Evolutionary conservation across 1,284 basidiomycete genomes (phyloP).

Genomic region (Coniferiporia weirii): DNA sequence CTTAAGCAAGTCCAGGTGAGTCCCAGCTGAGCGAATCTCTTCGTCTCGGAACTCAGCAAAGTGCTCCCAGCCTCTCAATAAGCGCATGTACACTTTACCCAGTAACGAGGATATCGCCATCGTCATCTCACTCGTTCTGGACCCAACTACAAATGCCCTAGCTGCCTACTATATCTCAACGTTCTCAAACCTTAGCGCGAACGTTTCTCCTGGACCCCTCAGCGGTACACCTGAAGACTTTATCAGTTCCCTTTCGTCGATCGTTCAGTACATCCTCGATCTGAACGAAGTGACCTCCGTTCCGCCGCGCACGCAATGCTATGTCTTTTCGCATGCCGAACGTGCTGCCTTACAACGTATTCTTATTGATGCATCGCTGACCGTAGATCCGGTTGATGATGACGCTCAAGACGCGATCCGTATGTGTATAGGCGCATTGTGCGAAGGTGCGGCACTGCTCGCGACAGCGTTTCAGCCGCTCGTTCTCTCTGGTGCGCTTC

Average conservation of each 20-base stretch:
- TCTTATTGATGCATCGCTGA: slow-evolving; percentile 38
- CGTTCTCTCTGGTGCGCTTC: slow-evolving; percentile 39
- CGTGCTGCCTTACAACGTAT: slow-evolving; percentile 35
- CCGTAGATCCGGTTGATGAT: slow-evolving; percentile 26
- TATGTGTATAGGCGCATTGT: slow-evolving; percentile 41
- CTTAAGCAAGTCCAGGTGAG: slow-evolving; percentile 28
- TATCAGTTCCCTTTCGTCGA: slow-evolving; percentile 31
- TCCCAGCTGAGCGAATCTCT: background rate
- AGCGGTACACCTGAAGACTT: slow-evolving; percentile 29
- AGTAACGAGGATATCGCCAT: slow-evolving; percentile 39
- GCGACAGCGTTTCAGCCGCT: slow-evolving; percentile 43
- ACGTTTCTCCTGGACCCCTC: slow-evolving; percentile 19
- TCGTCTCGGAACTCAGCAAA: too few relatives aligned
- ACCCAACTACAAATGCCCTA: slow-evolving; percentile 32
- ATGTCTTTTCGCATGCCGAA: slow-evolving; percentile 40
- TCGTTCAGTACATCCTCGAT: slow-evolving; percentile 32
- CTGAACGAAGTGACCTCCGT: slow-evolving; percentile 18
- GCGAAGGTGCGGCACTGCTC: slow-evolving; percentile 41
- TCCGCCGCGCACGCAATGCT: slow-evolving; percentile 35
- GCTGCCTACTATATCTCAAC: slow-evolving; percentile 34
- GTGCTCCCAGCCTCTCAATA: slow-evolving; percentile 32
- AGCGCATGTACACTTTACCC: slow-evolving; percentile 39
- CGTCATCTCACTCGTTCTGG: slow-evolving; percentile 36
- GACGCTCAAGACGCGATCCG: slow-evolving; percentile 30
- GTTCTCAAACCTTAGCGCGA: slow-evolving; percentile 23